These are phyloP conservation scores for Lentinus brumalis DNA, from an alignment of 768 basidiomycete genomes.

Conservation along the genomic window DNA sequence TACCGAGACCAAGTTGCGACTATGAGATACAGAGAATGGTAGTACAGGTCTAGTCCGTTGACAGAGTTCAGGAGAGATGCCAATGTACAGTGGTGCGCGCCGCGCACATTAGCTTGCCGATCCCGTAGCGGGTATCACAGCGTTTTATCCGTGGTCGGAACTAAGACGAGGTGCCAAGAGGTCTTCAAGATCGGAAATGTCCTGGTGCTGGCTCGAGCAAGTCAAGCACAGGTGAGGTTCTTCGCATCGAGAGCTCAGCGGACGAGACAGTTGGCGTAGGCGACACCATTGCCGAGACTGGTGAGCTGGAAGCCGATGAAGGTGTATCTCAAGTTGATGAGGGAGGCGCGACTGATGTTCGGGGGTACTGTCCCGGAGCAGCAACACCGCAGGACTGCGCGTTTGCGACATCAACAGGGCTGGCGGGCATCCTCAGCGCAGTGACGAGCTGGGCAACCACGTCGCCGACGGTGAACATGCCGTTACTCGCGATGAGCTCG, in stretches of 20 bases:
- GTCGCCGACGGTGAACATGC: constrained; percentile 16
- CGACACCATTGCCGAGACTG: constrained; percentile 4
- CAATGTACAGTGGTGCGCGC: background rate
- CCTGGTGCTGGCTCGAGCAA: background rate
- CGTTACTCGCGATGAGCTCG: constrained; percentile 6
- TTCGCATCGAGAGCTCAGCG: background rate
- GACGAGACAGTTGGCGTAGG: constrained; percentile 7
- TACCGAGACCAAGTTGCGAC: background rate
- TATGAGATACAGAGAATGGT: background rate
- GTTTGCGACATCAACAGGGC: background rate
- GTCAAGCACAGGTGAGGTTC: background rate
- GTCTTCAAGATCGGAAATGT: background rate
- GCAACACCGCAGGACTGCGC: background rate
- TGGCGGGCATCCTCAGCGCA: constrained; percentile 5
- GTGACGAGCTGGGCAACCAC: constrained; percentile 9
- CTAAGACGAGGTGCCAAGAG: no score
- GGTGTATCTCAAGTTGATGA: background rate
- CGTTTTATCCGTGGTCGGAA: background rate
- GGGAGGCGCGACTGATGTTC: background rate
- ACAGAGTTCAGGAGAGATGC: no score
- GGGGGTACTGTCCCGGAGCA: background rate
- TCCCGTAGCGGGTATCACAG: background rate
- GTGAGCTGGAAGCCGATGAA: constrained; percentile 8
- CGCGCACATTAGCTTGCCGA: background rate
- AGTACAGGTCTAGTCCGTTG: background rate